Base-by-base conservation (phyloP, 805 yeast species). In the Torulaspora franciscae region DNA sequence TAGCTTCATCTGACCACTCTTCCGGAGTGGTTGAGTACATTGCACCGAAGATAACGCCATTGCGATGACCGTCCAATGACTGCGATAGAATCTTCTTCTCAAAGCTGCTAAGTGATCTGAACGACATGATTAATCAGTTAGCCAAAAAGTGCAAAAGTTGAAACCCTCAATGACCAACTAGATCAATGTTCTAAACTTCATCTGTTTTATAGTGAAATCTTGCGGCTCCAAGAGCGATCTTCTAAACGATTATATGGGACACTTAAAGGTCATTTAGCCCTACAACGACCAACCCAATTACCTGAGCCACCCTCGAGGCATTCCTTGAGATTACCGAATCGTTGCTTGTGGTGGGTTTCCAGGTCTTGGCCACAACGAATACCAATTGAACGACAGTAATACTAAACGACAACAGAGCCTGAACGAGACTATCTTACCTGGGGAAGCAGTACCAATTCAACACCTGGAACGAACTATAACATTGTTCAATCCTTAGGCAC, bases 21-120 rank as follows among this genome's bases (percentile, higher is more conserved):
- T 52, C 54, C 15, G 37, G 13, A 6, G 48, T 39, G 3, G 50
- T 37, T 4, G 48, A 48, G 36, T 57, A 58, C 27, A 50, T 48
- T 7, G 60, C 57, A 5, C 59, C 52, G 35, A 58, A 61, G 0
- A 56, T 43, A 7, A 55, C 52, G n/a, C 67, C 65, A 46, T 59
- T 61, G 42, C 58, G 51, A 25, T 51, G 40, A 10, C 51, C 52
- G 27, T 55, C 57, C 4, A 56, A 25, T 2, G 58, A 50, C 40
- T 61, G 58, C 10, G 48, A 32, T 5, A 61, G 45, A 24, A 62
- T 28, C 40, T 52, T 56, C 41, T 54, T 58, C 45, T 62, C 65
- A 30, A 48, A 56, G 9, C 54, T 48, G 29, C 59, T 48, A 27
- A 61, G 40, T n/a, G 50, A 32, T 55, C 66, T 58, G 22, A 55